Base-by-base conservation (phyloP, 257 asterid genomes). In the Rehmannia glutinosa region DNA sequence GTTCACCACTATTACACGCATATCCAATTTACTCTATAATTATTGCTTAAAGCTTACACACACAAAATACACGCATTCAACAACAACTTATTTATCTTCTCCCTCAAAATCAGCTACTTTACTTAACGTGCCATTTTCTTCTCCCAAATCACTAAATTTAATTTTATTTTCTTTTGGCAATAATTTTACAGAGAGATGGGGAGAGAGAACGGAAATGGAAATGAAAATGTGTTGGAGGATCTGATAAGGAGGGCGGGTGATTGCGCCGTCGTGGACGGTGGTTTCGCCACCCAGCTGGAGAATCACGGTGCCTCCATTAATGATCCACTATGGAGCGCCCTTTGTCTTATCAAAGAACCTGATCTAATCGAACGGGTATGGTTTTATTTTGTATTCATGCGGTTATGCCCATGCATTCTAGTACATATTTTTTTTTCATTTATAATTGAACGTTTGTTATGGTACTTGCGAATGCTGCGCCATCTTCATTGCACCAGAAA, bases 271-370 rank as follows among this genome's bases (percentile, higher is more conserved):
- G 74, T 91, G 59, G 97, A 91, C 30, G 96, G 97, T 9, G 96
- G 97, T 46, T 86, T 91, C 67, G 89, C 96, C 51, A 91, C 96
- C 60, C 88, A 88, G 75, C 83, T 91, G 1, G 89, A 88, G 79
- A 73, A 19, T 17, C 93, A 84, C 52, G 96, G 96, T 39, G 96
- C 96, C 59, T 53, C 75, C 75, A 83, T 91, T 43, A 77, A 91
- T 52, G 97, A 91, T 67, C 95, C 97, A 19, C 87, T 91, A 6
- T 91, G 96, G 97, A 88, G 91, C 57, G 91, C 96, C 19, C 73
- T 84, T 67, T 87, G 82, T 71, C 81, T 87, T 28, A 77, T 51
- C 57, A 23, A 20, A 5, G n/a, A 20, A 23, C 92, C 87, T 42
- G 51, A 82, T 70, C 86, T 87, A 3, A 56, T 85, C 71, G 75